Percentiles rank a stretch among this genome's conserved stretches.
Evolutionary conservation across 2,329 filamentous ascomycete species (phyloP).

Genomic region (Penicillium thymicola): DNA sequence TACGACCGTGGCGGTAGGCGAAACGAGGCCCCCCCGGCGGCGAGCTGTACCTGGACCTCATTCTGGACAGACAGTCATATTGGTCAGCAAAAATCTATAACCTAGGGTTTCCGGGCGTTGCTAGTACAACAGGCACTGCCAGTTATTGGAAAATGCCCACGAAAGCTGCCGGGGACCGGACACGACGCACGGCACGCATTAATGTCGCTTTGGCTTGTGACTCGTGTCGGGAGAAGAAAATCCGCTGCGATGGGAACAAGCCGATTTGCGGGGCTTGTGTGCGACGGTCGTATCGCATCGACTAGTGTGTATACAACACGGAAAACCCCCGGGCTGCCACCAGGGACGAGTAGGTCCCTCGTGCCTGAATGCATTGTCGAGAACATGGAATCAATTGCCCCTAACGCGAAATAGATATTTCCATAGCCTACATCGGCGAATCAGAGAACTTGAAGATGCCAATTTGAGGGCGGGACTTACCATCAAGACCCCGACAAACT

Average conservation of each 20-base stretch:
- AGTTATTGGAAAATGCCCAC: background rate
- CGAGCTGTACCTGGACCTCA: no score
- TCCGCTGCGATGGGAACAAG: background rate
- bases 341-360: slow-evolving; percentile 1
- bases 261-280: slow-evolving; percentile 1
- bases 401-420: slow-evolving; percentile 1
- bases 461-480: background rate
- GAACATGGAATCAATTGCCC: background rate
- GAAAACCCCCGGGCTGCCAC: slow-evolving; percentile 2
- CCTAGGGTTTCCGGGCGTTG: no score
- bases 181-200: background rate
- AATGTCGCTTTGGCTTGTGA: background rate
- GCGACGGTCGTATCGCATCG: background rate
- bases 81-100: no score
- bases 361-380: background rate
- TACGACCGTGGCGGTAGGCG: no score
- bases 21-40: no score
- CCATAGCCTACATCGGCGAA: slow-evolving; percentile 2
- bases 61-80: no score
- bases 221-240: no score
- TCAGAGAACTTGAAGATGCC: slow-evolving; percentile 4
- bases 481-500: background rate
- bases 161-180: background rate
- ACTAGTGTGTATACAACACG: background rate
- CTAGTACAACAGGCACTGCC: background rate